Evolutionary conservation across 305 asterid species (phyloP).

Genomic region (Fraxinus velutina): DNA sequence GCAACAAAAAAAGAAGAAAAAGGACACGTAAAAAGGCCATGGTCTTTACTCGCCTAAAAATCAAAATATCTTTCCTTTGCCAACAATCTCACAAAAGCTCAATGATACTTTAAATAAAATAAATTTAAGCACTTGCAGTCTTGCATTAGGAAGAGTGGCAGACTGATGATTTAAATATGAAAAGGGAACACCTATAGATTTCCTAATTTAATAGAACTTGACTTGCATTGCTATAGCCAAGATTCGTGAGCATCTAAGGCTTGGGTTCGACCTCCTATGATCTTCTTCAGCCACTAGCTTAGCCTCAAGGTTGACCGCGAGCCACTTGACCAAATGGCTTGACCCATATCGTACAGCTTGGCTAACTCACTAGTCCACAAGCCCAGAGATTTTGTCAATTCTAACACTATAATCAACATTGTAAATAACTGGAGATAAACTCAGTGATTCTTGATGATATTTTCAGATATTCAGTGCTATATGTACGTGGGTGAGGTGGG

Average conservation of each 20-base stretch:
- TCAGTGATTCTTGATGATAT: not conserved
- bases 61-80: not conserved
- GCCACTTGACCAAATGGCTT: constrained; percentile 27
- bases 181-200: not conserved
- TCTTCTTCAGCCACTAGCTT: constrained; percentile 1
- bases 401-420: not conserved
- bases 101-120: not conserved
- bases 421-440: not conserved
- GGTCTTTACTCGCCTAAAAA: not conserved
- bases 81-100: not conserved
- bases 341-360: constrained; percentile 12
- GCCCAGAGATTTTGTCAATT: constrained; percentile 31
- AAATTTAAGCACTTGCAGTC: not conserved
- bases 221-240: constrained; percentile 23
- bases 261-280: constrained; percentile 8
- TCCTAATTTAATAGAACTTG: constrained; percentile 1
- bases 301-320: not conserved
- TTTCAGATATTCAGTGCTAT: not conserved
- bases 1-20: not conserved
- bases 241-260: constrained; percentile 19
- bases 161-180: not conserved
- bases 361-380: constrained; percentile 46
- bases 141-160: not conserved
- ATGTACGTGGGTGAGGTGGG: not conserved
- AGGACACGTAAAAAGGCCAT: not conserved